A percentile compares a stretch with the other conserved stretches of the same genome.
phyloP scores from a whole-genome alignment of 768 basidiomycete species.

The Mycena latifolia region DNA sequence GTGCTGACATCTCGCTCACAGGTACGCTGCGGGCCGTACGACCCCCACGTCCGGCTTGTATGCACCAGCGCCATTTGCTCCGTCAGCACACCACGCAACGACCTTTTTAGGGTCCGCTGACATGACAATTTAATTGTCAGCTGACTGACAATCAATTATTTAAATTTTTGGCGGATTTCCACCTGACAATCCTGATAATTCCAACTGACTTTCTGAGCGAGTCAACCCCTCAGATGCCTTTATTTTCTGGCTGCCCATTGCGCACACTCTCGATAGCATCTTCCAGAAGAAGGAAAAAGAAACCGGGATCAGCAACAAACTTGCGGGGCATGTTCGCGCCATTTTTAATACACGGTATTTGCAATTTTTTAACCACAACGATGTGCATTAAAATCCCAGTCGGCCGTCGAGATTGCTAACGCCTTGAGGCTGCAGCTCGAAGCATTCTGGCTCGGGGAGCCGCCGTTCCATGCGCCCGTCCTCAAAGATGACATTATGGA shows the following conservation, averaged over 20 bases:
- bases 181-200: conserved; percentile 18
- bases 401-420: not conserved
- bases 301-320: conserved; percentile 27
- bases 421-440: conserved; percentile 16
- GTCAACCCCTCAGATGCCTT: too few species aligned
- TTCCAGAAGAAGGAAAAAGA: conserved; percentile 20
- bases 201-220: not conserved
- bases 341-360: conserved; percentile 39
- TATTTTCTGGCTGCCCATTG: conserved; percentile 46
- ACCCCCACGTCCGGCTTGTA: too few species aligned
- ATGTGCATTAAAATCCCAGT: conserved; percentile 32
- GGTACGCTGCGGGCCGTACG: too few species aligned
- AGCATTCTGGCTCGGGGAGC: conserved; percentile 17
- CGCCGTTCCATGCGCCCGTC: conserved; percentile 9
- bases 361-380: conserved; percentile 39
- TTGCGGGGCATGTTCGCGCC: conserved; percentile 35
- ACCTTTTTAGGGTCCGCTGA: too few species aligned
- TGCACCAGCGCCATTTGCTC: too few species aligned
- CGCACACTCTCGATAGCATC: conserved; percentile 33
- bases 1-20: too few species aligned
- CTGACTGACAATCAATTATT: conserved; percentile 14
- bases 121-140: too few species aligned
- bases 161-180: not conserved
- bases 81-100: too few species aligned
- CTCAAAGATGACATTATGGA: conserved; percentile 14